Conservation (phyloP, 2,329 filamentous ascomycete genomes). For the Ceratocystis cubensis region DNA sequence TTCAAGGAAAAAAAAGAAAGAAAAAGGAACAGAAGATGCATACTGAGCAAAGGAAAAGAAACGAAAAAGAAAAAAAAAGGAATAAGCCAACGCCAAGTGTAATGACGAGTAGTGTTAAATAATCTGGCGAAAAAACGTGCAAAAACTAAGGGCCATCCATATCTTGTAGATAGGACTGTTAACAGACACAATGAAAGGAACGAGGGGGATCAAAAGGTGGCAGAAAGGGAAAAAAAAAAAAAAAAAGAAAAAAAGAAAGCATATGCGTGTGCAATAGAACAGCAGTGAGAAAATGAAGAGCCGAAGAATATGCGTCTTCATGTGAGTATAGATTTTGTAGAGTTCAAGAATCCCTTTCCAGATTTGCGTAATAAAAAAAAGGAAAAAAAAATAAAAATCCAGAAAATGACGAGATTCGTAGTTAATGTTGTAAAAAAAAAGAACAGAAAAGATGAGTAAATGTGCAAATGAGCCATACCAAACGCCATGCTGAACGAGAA, state of each 20-base stretch:
- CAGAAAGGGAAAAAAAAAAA: background rate
- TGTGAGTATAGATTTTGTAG: constrained; percentile 7
- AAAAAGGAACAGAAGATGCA: background rate
- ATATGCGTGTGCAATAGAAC: constrained; percentile 9
- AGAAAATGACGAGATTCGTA: background rate
- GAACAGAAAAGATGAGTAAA: constrained; percentile 16
- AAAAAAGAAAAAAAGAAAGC: constrained; percentile 4
- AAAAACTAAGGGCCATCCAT: constrained; percentile 6
- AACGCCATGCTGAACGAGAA: constrained; percentile 20
- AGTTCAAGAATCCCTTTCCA: background rate
- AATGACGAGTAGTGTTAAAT: background rate
- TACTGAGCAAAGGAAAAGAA: background rate
- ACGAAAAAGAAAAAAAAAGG: constrained; percentile 7
- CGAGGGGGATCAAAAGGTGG: background rate
- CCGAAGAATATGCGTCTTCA: background rate
- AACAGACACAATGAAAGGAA: background rate
- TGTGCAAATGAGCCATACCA: constrained; percentile 8
- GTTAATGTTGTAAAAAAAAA: constrained; percentile 3
- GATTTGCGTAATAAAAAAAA: constrained; percentile 2
- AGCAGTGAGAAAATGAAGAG: constrained; percentile 6
- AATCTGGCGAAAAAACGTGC: background rate
- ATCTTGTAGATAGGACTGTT: background rate
- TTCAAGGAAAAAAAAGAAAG: background rate
- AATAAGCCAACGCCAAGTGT: constrained; percentile 3
- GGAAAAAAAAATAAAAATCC: constrained; percentile 7